These are phyloP conservation scores for Naganishia onofrii DNA, from an alignment of 768 basidiomycete species.

Conservation along the genomic window DNA sequence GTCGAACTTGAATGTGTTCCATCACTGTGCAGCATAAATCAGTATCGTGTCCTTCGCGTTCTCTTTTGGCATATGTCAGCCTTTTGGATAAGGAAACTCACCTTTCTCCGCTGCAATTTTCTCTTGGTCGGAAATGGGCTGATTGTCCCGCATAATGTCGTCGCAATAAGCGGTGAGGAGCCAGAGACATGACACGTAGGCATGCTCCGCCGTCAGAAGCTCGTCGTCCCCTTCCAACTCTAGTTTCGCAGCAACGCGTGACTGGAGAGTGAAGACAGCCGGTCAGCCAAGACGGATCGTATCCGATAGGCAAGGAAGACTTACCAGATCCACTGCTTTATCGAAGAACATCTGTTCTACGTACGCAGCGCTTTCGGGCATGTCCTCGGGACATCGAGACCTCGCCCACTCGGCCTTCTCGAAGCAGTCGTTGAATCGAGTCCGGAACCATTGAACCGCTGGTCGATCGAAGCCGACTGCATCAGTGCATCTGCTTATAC, in stretches of 20 bases:
- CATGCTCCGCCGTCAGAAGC: constrained; percentile 80
- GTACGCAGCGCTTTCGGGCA: constrained; percentile 76
- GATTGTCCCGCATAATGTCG: constrained; percentile 56
- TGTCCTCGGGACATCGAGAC: constrained; percentile 58
- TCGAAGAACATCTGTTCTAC: constrained; percentile 91
- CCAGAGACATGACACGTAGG: constrained; percentile 94
- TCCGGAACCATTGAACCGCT: constrained; percentile 77
- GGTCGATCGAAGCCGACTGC: constrained; percentile 26
- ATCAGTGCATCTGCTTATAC: constrained; percentile 1
- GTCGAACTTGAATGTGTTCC: constrained; percentile 32
- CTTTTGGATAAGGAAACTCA: constrained; percentile 36
- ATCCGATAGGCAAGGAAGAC: constrained; percentile 47
- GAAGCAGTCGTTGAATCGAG: constrained; percentile 89
- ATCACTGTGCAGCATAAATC: constrained; percentile 31
- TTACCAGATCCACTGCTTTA: constrained; percentile 76
- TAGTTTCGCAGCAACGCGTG: constrained; percentile 84
- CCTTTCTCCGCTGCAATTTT: constrained; percentile 52
- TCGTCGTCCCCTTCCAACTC: constrained; percentile 76
- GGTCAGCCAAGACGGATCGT: neutral
- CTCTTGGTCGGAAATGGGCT: constrained; percentile 52
- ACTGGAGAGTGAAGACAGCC: constrained; percentile 56
- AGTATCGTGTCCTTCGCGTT: neutral
- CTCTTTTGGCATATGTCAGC: neutral
- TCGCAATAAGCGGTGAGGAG: constrained; percentile 89
- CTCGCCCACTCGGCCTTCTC: constrained; percentile 71